These are phyloP conservation scores for Cladosporium sp. DNA, from an alignment of 2,329 filamentous ascomycete genomes.

Conservation along the genomic window DNA sequence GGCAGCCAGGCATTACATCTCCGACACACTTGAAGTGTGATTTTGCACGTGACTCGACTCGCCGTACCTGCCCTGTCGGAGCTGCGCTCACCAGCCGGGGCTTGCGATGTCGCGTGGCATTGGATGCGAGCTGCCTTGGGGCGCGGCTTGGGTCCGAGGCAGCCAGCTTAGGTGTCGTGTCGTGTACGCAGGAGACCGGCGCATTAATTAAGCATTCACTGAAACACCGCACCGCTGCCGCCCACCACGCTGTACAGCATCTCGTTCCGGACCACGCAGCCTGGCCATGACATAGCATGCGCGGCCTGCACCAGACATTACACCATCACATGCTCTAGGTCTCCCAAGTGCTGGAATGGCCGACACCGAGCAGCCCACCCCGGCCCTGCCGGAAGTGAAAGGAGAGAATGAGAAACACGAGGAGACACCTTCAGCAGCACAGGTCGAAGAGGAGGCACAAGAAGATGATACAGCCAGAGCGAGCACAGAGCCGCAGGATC, in stretches of 20 bases:
- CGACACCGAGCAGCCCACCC: constrained; percentile 20
- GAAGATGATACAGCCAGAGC: not conserved
- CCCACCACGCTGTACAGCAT: not conserved
- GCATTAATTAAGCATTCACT: too few species aligned
- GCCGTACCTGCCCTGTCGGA: not conserved
- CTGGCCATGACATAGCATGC: constrained; percentile 12
- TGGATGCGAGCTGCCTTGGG: not conserved
- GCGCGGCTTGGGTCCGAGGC: constrained; percentile 3
- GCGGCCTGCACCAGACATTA: constrained; percentile 3
- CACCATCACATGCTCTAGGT: constrained; percentile 11
- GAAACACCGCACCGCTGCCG: not conserved
- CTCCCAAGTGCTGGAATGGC: constrained; percentile 29
- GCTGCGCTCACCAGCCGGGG: not conserved
- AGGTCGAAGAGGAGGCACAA: constrained; percentile 3
- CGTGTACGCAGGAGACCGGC: constrained; percentile 3
- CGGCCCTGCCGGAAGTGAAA: constrained; percentile 19
- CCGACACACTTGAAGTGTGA: not conserved
- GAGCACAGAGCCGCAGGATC: not conserved
- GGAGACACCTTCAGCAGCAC: constrained; percentile 7
- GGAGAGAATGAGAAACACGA: constrained; percentile 13
- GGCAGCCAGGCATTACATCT: too few species aligned
- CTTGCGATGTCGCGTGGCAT: not conserved
- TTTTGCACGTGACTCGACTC: not conserved
- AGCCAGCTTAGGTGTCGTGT: not conserved
- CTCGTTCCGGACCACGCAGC: not conserved